These are phyloP conservation scores for Mycena belliarum DNA, from an alignment of 768 basidiomycete species.

Conservation along the genomic window DNA sequence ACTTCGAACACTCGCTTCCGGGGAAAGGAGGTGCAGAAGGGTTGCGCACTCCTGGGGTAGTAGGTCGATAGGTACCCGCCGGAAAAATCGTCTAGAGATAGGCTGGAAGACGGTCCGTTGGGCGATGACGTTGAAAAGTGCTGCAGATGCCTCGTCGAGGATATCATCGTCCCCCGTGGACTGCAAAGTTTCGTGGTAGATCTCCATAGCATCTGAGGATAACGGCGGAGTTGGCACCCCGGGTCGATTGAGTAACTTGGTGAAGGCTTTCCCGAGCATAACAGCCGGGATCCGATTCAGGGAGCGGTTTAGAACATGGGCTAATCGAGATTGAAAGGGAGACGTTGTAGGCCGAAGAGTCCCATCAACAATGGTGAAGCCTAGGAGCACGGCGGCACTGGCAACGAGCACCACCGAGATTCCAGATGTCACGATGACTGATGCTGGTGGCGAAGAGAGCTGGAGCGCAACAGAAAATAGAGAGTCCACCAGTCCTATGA, in stretches of 20 bases:
- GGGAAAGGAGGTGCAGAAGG: conserved; percentile 13
- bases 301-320: not conserved
- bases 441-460: not conserved
- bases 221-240: not conserved
- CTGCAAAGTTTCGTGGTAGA: conserved; percentile 21
- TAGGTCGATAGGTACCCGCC: conserved; percentile 1
- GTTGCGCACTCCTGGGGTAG: conserved; percentile 14
- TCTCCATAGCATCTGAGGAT: not conserved
- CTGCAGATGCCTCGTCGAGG: conserved; percentile 19
- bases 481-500: conserved; percentile 19
- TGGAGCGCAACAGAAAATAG: conserved; percentile 13
- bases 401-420: conserved; percentile 13
- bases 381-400: not conserved
- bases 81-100: not conserved
- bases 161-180: conserved; percentile 19
- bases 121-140: conserved; percentile 13
- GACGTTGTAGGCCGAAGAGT: conserved; percentile 7
- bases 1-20: conserved; percentile 17
- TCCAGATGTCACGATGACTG: conserved; percentile 3
- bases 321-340: conserved; percentile 10
- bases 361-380: conserved; percentile 8
- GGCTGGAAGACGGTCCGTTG: not conserved
- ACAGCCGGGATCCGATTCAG: not conserved
- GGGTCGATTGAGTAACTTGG: not conserved
- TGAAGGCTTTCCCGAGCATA: not conserved